These are phyloP conservation scores for Pythium dissotocum DNA, from an alignment of 352 stramenopile genomes.

Conservation along the genomic window DNA sequence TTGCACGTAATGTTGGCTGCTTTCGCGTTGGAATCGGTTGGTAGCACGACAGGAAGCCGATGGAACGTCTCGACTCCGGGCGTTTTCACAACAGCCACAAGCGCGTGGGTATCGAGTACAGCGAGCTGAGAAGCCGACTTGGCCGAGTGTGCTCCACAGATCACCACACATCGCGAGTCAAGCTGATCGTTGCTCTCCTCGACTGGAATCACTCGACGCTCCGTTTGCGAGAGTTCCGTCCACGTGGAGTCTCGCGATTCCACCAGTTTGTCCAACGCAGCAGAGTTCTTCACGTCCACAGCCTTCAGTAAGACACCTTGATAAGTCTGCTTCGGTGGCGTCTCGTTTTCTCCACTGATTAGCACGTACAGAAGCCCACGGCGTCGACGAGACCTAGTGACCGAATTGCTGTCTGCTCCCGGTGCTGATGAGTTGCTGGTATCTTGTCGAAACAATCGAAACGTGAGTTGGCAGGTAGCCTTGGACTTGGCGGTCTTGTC, in stretches of 20 bases:
- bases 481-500: constrained; percentile 15
- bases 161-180: not conserved
- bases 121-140: not conserved
- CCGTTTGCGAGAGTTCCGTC: constrained; percentile 5
- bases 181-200: not conserved
- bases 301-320: constrained; percentile 3
- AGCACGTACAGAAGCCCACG: constrained; percentile 2
- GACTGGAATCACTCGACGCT: constrained; percentile 8
- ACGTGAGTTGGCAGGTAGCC: constrained; percentile 4
- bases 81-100: constrained; percentile 1
- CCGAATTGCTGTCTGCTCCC: not conserved
- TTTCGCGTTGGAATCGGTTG: not conserved
- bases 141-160: not conserved
- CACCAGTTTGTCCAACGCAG: not conserved
- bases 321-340: not conserved
- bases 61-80: constrained; percentile 21
- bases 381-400: not conserved
- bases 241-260: not conserved
- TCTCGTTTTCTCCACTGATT: not conserved
- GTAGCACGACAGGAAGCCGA: not conserved
- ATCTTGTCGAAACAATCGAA: constrained; percentile 5
- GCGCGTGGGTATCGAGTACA: constrained; percentile 3
- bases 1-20: constrained; percentile 5
- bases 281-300: not conserved
- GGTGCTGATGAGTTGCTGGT: not conserved